Conservation (phyloP, 2,329 filamentous ascomycete species). For the Cercospora berteroae region DNA sequence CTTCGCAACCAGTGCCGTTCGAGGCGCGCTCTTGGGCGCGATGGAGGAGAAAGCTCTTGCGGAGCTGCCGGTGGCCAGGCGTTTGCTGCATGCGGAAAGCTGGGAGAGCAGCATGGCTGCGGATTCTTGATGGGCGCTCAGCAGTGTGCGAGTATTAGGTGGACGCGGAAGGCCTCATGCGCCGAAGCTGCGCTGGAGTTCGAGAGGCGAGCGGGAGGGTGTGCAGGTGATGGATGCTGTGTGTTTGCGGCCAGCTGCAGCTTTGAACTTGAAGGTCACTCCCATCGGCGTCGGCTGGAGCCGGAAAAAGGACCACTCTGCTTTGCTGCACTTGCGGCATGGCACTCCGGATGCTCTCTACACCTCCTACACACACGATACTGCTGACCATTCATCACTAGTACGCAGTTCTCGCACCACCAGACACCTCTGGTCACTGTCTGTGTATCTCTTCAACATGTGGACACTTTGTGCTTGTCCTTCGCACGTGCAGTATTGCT, state of each 20-base stretch:
- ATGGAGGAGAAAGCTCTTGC: conserved; percentile 45
- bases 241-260: conserved; percentile 2
- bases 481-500: background rate
- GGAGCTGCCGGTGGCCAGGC: conserved; percentile 59
- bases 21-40: conserved; percentile 36
- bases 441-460: background rate
- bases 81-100: conserved; percentile 63
- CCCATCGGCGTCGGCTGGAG: background rate
- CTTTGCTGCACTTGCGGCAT: background rate
- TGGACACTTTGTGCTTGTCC: background rate
- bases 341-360: background rate
- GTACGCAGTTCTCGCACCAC: background rate
- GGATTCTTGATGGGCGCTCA: conserved; percentile 17
- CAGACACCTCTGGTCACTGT: background rate
- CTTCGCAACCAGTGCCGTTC: conserved; percentile 48
- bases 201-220: background rate
- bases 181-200: conserved; percentile 1
- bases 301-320: background rate
- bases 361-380: background rate
- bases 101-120: conserved; percentile 68
- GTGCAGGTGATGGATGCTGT: conserved; percentile 4
- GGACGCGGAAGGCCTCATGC: background rate
- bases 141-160: conserved; percentile 3
- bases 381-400: background rate
- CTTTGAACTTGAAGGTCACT: background rate